These are phyloP conservation scores for Mycena leptocephala DNA, from an alignment of 768 basidiomycete genomes.

Conservation along the genomic window DNA sequence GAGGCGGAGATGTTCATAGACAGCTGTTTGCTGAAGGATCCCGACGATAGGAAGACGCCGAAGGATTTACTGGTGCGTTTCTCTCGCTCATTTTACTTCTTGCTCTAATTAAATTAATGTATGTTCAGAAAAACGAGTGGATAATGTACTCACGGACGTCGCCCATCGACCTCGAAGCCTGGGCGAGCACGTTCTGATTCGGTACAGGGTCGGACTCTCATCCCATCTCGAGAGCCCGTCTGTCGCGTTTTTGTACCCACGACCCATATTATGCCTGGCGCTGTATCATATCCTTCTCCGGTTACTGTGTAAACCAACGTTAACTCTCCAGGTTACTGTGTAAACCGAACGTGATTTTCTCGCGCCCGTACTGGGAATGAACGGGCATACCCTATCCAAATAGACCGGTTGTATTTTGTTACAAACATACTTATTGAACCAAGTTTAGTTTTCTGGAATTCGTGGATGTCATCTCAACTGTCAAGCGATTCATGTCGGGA, in stretches of 20 bases:
- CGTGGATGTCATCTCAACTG: too few relatives aligned
- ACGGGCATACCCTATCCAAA: neutral
- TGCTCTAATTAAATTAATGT: neutral
- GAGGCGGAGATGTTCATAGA: slow-evolving; percentile 89
- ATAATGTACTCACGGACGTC: slow-evolving; percentile 27
- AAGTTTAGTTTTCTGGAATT: too few relatives aligned
- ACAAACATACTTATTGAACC: too few relatives aligned
- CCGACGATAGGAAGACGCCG: slow-evolving; percentile 85
- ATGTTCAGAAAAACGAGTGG: slow-evolving; percentile 29
- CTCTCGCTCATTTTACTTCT: too few relatives aligned
- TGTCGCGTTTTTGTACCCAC: too few relatives aligned
- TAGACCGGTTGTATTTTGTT: neutral
- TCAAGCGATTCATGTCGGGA: too few relatives aligned
- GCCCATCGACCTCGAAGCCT: slow-evolving; percentile 30
- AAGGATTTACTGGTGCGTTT: slow-evolving; percentile 86
- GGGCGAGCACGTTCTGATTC: slow-evolving; percentile 34
- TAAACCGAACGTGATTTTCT: neutral
- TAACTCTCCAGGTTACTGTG: neutral
- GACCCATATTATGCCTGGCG: too few relatives aligned
- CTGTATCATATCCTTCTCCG: neutral
- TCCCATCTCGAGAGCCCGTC: too few relatives aligned
- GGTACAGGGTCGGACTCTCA: too few relatives aligned
- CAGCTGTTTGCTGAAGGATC: slow-evolving; percentile 93
- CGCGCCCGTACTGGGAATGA: neutral
- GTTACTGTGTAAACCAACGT: neutral